Evolutionary conservation across 2,329 filamentous ascomycete species (phyloP), one percentile per base, ranked within the genome.

Genomic region (Penicillium italicum): DNA sequence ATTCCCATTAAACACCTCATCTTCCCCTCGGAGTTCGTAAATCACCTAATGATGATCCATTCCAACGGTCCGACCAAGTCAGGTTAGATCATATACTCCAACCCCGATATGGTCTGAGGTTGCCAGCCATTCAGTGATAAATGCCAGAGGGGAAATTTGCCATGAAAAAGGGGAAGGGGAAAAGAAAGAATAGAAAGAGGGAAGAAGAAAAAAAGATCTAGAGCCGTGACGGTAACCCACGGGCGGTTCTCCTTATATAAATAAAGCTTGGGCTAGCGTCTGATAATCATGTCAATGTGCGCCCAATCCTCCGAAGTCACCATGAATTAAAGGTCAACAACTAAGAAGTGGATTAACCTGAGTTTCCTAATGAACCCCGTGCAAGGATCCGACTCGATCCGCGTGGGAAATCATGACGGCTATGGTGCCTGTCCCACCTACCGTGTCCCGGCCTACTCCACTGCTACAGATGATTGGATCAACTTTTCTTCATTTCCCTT

Each of bases 361-460:
- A 47, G 49, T 62, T 63, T 50, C 54, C 51, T 53, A 54, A 43
- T 55, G 45, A 57, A 34, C 26, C 51, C 54, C 53, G 62, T 62
- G 60, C 62, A 62, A 62, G 62, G 60, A 64, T 66, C 64, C 61
- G 64, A 65, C 59, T 63, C 54, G 61, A 64, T 65, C 62, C 62
- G 62, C 57, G 61, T 64, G 55, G 58, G 59, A 63, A 62, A 63
- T 58, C 57, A 58, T 60, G 50, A 60, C 62, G 60, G 56, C 59
- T 66, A 53, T 60, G 63, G 51, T 67, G 57, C 61, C 65, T 67
- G 65, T 67, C 65, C 65, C 65, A 66, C 64, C 65, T 64, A 62
- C 58, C 57, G 59, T 55, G 58, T 58, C 50, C 50, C 58, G 57
- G 47, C 37, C 55, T 55, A 53, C 59, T 65, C 63, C 62, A 66